phyloP scores from a whole-genome alignment of 257 asterid species.

The Solanum sitiens region DNA sequence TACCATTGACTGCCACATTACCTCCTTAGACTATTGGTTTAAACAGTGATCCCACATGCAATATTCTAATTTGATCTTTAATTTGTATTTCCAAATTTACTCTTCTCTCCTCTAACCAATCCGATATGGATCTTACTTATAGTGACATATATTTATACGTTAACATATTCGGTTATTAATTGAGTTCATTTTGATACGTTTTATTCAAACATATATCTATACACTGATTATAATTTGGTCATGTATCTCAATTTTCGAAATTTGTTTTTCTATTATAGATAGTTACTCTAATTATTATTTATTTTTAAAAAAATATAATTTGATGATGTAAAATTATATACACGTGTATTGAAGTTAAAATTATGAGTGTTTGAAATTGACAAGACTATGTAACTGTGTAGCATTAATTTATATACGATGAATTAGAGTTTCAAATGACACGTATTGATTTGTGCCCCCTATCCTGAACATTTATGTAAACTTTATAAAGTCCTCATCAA shows the following conservation, averaged over 20 bases:
- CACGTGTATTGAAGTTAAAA: background rate
- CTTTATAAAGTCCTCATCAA: background rate
- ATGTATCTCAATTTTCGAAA: background rate
- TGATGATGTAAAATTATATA: background rate
- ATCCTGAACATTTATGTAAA: background rate
- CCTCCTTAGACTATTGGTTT: background rate
- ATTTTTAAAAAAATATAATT: no score
- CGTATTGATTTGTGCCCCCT: background rate
- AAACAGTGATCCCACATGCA: background rate
- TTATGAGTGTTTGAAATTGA: background rate
- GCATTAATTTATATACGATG: background rate
- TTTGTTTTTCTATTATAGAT: no score
- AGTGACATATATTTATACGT: no score
- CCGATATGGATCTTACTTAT: background rate
- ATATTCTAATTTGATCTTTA: background rate
- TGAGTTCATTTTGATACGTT: background rate
- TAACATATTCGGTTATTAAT: no score
- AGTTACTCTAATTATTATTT: background rate
- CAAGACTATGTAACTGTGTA: background rate
- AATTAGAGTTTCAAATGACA: background rate
- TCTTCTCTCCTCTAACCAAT: background rate
- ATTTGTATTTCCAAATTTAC: background rate
- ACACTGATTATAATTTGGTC: background rate
- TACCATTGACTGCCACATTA: background rate
- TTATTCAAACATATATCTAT: background rate